phyloP scores from a whole-genome alignment of 768 basidiomycete genomes.

The Amanita thiersii region DNA sequence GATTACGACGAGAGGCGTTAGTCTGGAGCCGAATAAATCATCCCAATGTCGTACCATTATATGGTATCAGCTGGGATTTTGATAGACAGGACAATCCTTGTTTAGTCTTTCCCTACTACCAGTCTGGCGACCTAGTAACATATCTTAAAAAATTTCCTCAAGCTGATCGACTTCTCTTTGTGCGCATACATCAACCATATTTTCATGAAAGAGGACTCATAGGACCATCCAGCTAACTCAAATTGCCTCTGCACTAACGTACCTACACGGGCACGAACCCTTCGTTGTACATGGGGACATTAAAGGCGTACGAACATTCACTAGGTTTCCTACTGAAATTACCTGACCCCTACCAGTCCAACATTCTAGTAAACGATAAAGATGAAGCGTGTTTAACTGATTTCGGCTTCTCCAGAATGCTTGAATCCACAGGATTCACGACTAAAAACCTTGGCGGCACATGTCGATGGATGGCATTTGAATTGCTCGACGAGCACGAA shows the following conservation, averaged over 20 bases:
- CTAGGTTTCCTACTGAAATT: not conserved
- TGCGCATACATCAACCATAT: not conserved
- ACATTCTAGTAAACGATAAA: slow-evolving; percentile 25
- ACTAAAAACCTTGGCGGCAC: slow-evolving; percentile 25
- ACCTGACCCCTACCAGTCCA: slow-evolving; percentile 18
- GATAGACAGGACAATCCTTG: slow-evolving; percentile 9
- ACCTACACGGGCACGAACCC: slow-evolving; percentile 13
- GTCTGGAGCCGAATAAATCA: slow-evolving; percentile 11
- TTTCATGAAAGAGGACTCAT: too few species aligned
- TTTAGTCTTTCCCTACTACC: slow-evolving; percentile 13
- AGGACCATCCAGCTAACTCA: slow-evolving; percentile 8
- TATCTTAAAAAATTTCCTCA: slow-evolving; percentile 10
- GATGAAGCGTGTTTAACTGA: slow-evolving; percentile 25
- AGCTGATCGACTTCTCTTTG: slow-evolving; percentile 8
- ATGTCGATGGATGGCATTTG: slow-evolving; percentile 30
- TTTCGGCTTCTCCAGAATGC: slow-evolving; percentile 30
- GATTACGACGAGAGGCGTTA: slow-evolving; percentile 10
- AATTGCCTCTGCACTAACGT: slow-evolving; percentile 12
- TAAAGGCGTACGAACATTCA: slow-evolving; percentile 22
- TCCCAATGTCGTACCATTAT: slow-evolving; percentile 12
- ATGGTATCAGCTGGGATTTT: slow-evolving; percentile 12
- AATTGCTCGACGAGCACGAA: slow-evolving; percentile 17
- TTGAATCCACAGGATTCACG: slow-evolving; percentile 27
- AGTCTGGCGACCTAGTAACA: slow-evolving; percentile 10
- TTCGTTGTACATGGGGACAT: slow-evolving; percentile 27